Conservation (phyloP, 1,284 basidiomycete genomes). For the Cutaneotrichosporon sp. region DNA sequence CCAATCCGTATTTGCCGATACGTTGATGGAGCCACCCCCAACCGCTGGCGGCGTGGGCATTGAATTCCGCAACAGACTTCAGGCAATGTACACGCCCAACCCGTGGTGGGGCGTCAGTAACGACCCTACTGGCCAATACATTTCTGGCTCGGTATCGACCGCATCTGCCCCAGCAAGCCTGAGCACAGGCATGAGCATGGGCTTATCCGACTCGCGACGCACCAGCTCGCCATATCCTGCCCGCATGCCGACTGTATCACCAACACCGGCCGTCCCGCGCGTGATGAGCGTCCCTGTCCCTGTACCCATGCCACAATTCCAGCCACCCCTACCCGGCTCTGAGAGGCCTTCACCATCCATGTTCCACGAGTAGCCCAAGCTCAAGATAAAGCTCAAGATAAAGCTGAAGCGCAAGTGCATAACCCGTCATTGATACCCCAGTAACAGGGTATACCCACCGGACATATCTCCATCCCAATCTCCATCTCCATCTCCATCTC, state of each 20-base stretch:
- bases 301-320: too few species aligned
- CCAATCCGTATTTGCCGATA: neutral
- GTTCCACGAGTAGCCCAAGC: neutral
- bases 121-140: neutral
- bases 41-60: conserved; percentile 19
- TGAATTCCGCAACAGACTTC: conserved; percentile 44
- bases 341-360: conserved; percentile 2
- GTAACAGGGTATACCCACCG: too few species aligned
- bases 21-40: neutral
- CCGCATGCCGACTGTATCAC: neutral
- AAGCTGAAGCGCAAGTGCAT: neutral
- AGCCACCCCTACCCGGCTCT: neutral
- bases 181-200: neutral
- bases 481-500: too few species aligned
- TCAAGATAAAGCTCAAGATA: neutral
- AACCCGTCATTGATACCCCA: neutral
- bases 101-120: conserved; percentile 21
- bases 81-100: conserved; percentile 47
- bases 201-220: neutral
- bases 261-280: neutral
- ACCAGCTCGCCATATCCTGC: neutral
- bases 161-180: neutral
- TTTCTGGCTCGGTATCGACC: conserved; percentile 1
- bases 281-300: neutral
- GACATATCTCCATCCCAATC: too few species aligned